A percentile compares a stretch with the other conserved stretches of the same genome.
Evolutionary conservation across 257 asterid species (phyloP).

Genomic region (Catharanthus roseus): DNA sequence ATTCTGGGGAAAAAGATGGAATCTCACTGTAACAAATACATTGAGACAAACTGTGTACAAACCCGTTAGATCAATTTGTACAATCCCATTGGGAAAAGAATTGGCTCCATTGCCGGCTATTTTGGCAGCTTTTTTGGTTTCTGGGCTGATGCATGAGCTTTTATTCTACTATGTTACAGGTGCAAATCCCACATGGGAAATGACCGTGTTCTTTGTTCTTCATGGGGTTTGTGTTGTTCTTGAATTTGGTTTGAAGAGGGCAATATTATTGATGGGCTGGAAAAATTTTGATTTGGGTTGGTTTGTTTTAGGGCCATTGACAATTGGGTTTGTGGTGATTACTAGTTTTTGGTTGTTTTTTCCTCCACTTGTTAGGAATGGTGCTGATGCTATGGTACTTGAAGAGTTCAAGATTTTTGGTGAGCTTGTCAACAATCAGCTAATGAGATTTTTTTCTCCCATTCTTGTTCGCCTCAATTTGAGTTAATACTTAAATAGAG

Average conservation of each 20-base stretch:
- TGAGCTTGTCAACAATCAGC: conserved; percentile 1
- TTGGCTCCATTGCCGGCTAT: too few relatives aligned
- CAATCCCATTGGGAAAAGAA: too few relatives aligned
- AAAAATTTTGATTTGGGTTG: too few relatives aligned
- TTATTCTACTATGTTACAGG: too few relatives aligned
- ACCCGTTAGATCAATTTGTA: conserved; percentile 32
- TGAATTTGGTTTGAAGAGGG: too few relatives aligned
- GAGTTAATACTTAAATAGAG: neutral
- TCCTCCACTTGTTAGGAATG: conserved; percentile 49
- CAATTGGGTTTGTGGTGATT: conserved; percentile 51
- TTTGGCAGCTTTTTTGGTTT: too few relatives aligned
- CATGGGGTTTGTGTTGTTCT: too few relatives aligned
- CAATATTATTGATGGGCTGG: too few relatives aligned
- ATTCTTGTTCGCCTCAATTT: neutral
- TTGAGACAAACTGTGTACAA: conserved; percentile 43
- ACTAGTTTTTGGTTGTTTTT: conserved; percentile 62
- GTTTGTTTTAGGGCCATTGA: conserved; percentile 46
- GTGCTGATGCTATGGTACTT: conserved; percentile 32
- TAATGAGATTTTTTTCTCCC: neutral
- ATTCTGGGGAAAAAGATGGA: conserved; percentile 80
- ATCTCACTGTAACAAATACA: conserved; percentile 35
- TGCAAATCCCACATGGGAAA: too few relatives aligned
- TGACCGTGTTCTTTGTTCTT: too few relatives aligned
- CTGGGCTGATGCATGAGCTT: too few relatives aligned
- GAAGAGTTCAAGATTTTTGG: conserved; percentile 31